These are phyloP conservation scores for Candida arabinofermentans DNA, from an alignment of 805 yeast genomes.

Conservation along the genomic window DNA sequence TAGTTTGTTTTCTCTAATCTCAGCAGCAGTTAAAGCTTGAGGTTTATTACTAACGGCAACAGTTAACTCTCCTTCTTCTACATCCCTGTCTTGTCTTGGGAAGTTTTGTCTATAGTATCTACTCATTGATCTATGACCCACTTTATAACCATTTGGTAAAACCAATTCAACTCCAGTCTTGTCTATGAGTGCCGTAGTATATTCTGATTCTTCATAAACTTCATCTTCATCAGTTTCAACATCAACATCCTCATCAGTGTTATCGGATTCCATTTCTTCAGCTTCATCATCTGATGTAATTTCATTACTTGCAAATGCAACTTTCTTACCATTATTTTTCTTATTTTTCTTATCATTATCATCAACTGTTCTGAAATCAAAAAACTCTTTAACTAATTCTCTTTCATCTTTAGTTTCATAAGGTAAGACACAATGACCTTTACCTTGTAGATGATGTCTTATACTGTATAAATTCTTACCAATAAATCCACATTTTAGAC, in stretches of 20 bases:
- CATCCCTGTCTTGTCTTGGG: slow-evolving; percentile 36
- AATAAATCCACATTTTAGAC: slow-evolving; percentile 75
- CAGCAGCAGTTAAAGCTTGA: slow-evolving; percentile 11
- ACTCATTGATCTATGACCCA: slow-evolving; percentile 74
- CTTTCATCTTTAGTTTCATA: slow-evolving; percentile 78
- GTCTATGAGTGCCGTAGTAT: slow-evolving; percentile 29
- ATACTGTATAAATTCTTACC: slow-evolving; percentile 80
- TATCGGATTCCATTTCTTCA: slow-evolving; percentile 30
- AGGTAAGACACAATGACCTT: slow-evolving; percentile 86
- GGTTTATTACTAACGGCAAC: slow-evolving; percentile 18
- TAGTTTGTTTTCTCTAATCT: slow-evolving; percentile 29
- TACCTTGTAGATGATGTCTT: slow-evolving; percentile 77
- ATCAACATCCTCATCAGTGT: slow-evolving; percentile 17
- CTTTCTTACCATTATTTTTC: slow-evolving; percentile 24
- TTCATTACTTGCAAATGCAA: slow-evolving; percentile 27
- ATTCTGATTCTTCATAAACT: slow-evolving; percentile 24
- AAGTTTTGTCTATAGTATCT: slow-evolving; percentile 64
- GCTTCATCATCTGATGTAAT: slow-evolving; percentile 28
- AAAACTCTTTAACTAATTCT: slow-evolving; percentile 64
- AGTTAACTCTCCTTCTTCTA: slow-evolving; percentile 62
- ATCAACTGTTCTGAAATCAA: slow-evolving; percentile 53
- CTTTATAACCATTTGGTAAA: slow-evolving; percentile 70
- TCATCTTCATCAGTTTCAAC: slow-evolving; percentile 21
- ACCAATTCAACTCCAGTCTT: slow-evolving; percentile 55
- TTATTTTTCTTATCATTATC: not conserved